phyloP scores from a whole-genome alignment of 805 yeast genomes.

The Cyberlindnera meyerae region DNA sequence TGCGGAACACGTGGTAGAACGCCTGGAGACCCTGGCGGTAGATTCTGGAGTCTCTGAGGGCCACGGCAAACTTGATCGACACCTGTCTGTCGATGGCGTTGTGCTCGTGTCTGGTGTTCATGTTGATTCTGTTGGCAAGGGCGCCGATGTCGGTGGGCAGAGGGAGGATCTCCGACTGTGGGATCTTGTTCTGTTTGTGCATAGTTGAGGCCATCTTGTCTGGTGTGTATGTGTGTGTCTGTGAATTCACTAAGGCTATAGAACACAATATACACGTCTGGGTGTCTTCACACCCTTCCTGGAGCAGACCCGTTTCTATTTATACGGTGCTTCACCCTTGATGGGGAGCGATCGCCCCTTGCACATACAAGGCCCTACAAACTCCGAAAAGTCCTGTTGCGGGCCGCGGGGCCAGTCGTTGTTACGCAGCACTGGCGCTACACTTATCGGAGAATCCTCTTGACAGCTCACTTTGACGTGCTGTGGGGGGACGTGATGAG shows the following conservation, averaged over 20 bases:
- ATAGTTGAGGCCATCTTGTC: not conserved
- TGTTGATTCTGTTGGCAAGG: slow-evolving; percentile 74
- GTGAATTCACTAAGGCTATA: too few species aligned
- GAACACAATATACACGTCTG: too few species aligned
- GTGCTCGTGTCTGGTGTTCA: slow-evolving; percentile 61
- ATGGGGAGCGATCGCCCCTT: too few species aligned
- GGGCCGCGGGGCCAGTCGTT: not conserved
- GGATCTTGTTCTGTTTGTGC: slow-evolving; percentile 19
- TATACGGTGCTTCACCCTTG: too few species aligned
- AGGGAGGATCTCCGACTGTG: slow-evolving; percentile 58
- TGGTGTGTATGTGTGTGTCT: too few species aligned
- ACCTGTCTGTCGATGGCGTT: slow-evolving; percentile 65
- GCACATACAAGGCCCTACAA: too few species aligned
- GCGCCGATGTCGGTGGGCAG: slow-evolving; percentile 80
- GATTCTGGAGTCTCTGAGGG: slow-evolving; percentile 67
- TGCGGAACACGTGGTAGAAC: slow-evolving; percentile 61
- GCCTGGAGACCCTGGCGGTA: slow-evolving; percentile 78
- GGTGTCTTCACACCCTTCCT: not conserved
- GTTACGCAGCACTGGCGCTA: slow-evolving; percentile 1
- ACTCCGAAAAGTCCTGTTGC: slow-evolving; percentile 5
- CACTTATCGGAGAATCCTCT: slow-evolving; percentile 1
- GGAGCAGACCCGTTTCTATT: not conserved
- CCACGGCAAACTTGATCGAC: slow-evolving; percentile 66
- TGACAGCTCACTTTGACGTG: too few species aligned
- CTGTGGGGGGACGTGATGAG: too few species aligned